Conservation (phyloP, 305 asterid genomes). For the Fraxinus paxiana region DNA sequence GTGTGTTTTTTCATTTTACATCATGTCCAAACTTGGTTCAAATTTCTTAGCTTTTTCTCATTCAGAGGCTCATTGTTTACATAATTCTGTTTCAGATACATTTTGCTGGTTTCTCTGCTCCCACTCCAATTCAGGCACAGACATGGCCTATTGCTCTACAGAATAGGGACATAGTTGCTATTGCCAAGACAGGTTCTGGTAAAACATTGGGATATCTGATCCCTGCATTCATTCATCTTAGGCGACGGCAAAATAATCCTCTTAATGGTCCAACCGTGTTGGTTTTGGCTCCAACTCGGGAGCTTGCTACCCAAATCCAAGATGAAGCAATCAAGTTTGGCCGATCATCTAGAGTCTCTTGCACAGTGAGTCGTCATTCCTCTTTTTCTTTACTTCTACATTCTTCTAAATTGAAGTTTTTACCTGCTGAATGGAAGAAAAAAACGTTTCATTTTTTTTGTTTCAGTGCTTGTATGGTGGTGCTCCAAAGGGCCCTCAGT, state of each 20-base stretch:
- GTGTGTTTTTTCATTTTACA: slow-evolving; percentile 22
- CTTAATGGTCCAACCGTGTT: slow-evolving; percentile 82
- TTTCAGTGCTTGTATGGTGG: slow-evolving; percentile 95
- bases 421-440: slow-evolving; percentile 12
- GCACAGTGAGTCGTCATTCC: slow-evolving; percentile 56
- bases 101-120: slow-evolving; percentile 81
- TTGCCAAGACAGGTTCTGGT: slow-evolving; percentile 98
- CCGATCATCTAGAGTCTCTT: slow-evolving; percentile 77
- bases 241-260: slow-evolving; percentile 64
- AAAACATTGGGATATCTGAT: slow-evolving; percentile 90
- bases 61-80: slow-evolving; percentile 24
- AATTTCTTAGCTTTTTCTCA: slow-evolving; percentile 16
- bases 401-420: neutral
- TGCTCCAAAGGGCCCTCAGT: slow-evolving; percentile 86
- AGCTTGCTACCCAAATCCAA: slow-evolving; percentile 96
- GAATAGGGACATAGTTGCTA: slow-evolving; percentile 82
- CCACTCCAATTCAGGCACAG: slow-evolving; percentile 98
- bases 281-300: slow-evolving; percentile 93
- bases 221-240: slow-evolving; percentile 84
- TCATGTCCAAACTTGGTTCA: slow-evolving; percentile 20
- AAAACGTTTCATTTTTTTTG: slow-evolving; percentile 16
- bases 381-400: neutral
- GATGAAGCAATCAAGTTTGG: slow-evolving; percentile 97
- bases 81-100: slow-evolving; percentile 53
- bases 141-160: slow-evolving; percentile 92